Base-by-base conservation (phyloP, 208 protist species). In the Trypanosoma cruzi region DNA sequence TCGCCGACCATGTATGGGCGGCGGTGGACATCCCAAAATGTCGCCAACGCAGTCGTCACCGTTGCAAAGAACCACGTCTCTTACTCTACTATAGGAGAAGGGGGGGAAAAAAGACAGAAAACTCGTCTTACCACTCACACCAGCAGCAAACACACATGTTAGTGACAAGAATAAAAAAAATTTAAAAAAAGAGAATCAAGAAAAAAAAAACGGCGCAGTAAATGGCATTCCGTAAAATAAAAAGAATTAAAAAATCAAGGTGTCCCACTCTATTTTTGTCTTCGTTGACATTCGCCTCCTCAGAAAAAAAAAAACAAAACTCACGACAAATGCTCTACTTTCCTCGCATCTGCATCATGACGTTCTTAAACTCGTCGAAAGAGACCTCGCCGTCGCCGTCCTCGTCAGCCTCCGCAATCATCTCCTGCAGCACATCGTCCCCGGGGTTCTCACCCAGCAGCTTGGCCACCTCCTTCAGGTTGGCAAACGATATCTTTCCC, bases 371-470 rank as follows among this genome's bases (percentile, higher is more conserved):
- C 54, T 99, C 98, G 37, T 98, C 88, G 68, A 98, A 93, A 49
- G 81, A 97, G 24, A 99, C 92, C 59, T 97, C 94, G 37, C 97
- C 97, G 80, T 99, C 97, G 46, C 97, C 92, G 77, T 99, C 97
- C 53, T 95, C 74, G 73, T 99, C 98, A 1, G 97, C 97, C 71
- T 98, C 96, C 10, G 96, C 87, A 59, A 99, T 99, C 98, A 99
- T 99, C 80, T 98, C 96, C 76, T 97, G 85, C 34, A 99, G 79
- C 37, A 99, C 98, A 10, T 99, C 98, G 58, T 99, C 98, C 14
- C 96, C 86, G 4, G 98, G 87, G 79, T 98, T 96, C 71, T 99
- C 98, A 10, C 96, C 96, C 2, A 99, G 80, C 62, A 98, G 81
- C 67, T 97, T 96, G 36, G 97, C 95, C 14, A 99, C 97, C 75